These are phyloP conservation scores for Hygrophorus pudorinus DNA, from an alignment of 768 basidiomycete species.

Conservation along the genomic window DNA sequence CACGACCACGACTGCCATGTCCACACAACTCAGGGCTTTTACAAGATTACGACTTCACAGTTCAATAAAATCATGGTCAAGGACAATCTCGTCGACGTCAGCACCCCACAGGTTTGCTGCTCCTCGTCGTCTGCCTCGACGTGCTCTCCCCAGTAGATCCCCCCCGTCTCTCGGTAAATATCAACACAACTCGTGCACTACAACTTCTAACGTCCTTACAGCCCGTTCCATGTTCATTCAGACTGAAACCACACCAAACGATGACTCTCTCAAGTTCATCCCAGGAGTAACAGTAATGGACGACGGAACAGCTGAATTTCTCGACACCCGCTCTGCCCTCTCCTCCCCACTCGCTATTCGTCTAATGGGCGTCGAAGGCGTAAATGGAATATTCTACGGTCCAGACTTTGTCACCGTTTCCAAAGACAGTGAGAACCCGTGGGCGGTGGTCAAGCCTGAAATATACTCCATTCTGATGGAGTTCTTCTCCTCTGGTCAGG, in stretches of 20 bases:
- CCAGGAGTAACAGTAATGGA: slow-evolving; percentile 86
- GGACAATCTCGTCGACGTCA: background rate
- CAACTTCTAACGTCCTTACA: slow-evolving; percentile 15
- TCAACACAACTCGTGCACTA: background rate
- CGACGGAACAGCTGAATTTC: slow-evolving; percentile 86
- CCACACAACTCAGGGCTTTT: background rate
- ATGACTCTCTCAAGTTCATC: slow-evolving; percentile 96
- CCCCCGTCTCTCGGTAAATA: background rate
- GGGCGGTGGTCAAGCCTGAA: slow-evolving; percentile 93
- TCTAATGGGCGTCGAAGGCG: slow-evolving; percentile 90
- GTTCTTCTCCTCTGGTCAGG: slow-evolving; percentile 84
- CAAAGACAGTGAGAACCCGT: slow-evolving; percentile 76
- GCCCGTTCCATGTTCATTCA: slow-evolving; percentile 96
- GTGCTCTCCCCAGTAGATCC: no score
- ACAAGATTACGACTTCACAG: background rate
- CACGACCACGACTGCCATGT: background rate
- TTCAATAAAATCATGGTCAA: background rate
- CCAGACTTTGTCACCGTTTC: slow-evolving; percentile 98
- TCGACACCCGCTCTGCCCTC: slow-evolving; percentile 79
- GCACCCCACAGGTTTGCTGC: no score
- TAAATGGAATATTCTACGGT: slow-evolving; percentile 85
- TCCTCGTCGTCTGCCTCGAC: no score
- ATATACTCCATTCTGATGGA: slow-evolving; percentile 96
- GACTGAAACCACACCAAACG: slow-evolving; percentile 95
- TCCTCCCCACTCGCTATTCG: slow-evolving; percentile 91